Evolutionary conservation across 2,329 filamentous ascomycete genomes (phyloP).

Genomic region (Hypoxylon rubiginosum): DNA sequence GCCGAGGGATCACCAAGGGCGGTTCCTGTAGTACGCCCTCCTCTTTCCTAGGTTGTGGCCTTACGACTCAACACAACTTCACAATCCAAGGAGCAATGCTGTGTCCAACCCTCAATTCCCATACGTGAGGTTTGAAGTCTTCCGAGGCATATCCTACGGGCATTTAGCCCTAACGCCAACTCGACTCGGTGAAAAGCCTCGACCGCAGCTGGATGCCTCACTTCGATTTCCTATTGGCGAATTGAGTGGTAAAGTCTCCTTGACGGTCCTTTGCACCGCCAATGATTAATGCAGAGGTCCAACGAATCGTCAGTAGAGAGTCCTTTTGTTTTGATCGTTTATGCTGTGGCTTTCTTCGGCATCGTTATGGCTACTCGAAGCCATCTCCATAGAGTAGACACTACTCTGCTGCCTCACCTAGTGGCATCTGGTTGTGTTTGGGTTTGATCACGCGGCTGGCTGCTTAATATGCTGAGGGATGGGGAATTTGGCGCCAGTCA

Average conservation of each 20-base stretch:
- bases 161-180: not conserved
- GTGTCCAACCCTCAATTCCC: not conserved
- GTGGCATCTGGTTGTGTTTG: constrained; percentile 13
- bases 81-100: not conserved
- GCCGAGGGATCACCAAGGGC: not conserved
- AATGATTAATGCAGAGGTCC: not conserved
- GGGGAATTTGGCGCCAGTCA: not conserved
- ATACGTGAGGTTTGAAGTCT: not conserved
- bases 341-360: not conserved
- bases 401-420: constrained; percentile 1
- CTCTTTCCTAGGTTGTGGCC: constrained; percentile 11
- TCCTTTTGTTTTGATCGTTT: not conserved
- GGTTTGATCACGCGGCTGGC: not conserved
- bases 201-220: not conserved
- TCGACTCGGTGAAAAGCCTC: not conserved
- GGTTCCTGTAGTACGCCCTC: not conserved
- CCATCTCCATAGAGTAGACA: constrained; percentile 1
- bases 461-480: not conserved
- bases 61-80: not conserved
- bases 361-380: not conserved
- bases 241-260: not conserved
- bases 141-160: not conserved
- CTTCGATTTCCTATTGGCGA: not conserved
- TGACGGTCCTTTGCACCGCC: not conserved
- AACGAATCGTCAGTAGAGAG: not conserved